phyloP scores from a whole-genome alignment of 2,329 filamentous ascomycete genomes.

The Cyphellophora europaea region DNA sequence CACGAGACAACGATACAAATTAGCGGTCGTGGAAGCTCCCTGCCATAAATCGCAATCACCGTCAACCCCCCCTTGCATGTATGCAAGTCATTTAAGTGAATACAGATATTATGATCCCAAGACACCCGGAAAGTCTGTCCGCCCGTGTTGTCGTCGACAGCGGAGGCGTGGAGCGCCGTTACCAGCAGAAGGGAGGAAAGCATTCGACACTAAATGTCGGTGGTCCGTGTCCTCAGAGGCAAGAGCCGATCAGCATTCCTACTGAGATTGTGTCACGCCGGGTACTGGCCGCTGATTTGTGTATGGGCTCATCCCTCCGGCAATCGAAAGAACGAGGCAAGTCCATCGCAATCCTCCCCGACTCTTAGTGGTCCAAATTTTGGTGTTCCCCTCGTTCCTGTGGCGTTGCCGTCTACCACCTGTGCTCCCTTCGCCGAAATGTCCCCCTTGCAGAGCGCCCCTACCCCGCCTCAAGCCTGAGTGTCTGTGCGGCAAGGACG shows the following conservation, averaged over 20 bases:
- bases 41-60: not conserved
- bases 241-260: not conserved
- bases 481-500: slow-evolving; percentile 14
- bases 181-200: not conserved
- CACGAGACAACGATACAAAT: slow-evolving; percentile 50
- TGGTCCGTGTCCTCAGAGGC: too few species aligned
- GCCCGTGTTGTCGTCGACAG: too few species aligned
- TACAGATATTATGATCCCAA: too few species aligned
- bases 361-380: too few species aligned
- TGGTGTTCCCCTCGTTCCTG: too few species aligned
- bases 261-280: too few species aligned
- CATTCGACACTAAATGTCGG: not conserved
- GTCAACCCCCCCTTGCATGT: not conserved
- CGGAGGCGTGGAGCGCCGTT: too few species aligned
- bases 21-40: too few species aligned
- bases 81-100: not conserved
- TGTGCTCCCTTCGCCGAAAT: too few species aligned
- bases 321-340: not conserved
- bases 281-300: too few species aligned
- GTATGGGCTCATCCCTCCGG: not conserved
- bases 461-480: slow-evolving; percentile 5
- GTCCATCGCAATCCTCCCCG: too few species aligned
- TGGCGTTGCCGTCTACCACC: too few species aligned
- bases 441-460: slow-evolving; percentile 2
- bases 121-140: not conserved